Conservation (phyloP, 768 basidiomycete genomes). For the Hortiboletus flavorubellus region DNA sequence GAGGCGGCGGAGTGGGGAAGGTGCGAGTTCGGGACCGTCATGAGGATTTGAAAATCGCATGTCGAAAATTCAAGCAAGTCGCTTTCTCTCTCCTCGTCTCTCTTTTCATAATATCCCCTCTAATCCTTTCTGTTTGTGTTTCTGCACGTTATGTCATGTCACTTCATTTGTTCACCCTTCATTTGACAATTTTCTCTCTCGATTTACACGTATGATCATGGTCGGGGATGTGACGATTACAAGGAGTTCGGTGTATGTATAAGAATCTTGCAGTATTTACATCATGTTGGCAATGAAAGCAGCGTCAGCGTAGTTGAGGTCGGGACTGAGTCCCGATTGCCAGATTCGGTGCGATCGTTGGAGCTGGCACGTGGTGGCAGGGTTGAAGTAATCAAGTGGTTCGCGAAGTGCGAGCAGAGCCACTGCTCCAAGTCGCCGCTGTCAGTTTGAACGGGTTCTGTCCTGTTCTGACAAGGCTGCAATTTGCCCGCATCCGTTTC, state of each 20-base stretch:
- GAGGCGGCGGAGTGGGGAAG: slow-evolving; percentile 6
- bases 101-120: neutral
- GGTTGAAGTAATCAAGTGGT: no score
- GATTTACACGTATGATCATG: slow-evolving; percentile 9
- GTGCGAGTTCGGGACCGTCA: slow-evolving; percentile 6
- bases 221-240: neutral
- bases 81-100: no score
- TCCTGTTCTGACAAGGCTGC: neutral
- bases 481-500: no score
- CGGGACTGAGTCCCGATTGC: no score
- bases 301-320: no score
- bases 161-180: neutral
- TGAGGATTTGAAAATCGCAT: neutral
- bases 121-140: neutral
- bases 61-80: neutral
- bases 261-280: slow-evolving; percentile 20
- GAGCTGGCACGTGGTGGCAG: no score
- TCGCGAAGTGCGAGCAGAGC: no score
- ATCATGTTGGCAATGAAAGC: neutral
- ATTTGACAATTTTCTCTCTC: neutral
- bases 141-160: neutral
- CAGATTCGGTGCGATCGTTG: no score
- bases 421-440: neutral
- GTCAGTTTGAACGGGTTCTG: neutral
- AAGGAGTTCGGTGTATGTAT: slow-evolving; percentile 9